phyloP scores from a whole-genome alignment of 805 yeast genomes.

The Yamadazyma tumulicola region DNA sequence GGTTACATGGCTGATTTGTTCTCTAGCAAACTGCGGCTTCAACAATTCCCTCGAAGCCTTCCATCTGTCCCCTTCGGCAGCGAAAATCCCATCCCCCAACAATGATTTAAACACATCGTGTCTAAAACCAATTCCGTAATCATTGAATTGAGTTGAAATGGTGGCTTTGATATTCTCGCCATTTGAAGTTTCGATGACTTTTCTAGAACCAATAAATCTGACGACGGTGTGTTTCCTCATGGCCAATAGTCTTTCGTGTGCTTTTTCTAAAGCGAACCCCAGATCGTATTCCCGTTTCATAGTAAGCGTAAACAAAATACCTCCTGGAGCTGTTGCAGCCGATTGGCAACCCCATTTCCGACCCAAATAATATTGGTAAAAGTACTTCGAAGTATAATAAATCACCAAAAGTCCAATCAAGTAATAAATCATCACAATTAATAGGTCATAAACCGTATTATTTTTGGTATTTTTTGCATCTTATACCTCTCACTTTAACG shows the following conservation, averaged over 20 bases:
- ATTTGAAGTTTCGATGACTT: constrained; percentile 25
- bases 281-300: constrained; percentile 2
- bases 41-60: constrained; percentile 35
- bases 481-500: no score
- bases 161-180: constrained; percentile 35
- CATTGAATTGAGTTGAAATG: constrained; percentile 36
- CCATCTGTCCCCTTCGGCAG: constrained; percentile 37
- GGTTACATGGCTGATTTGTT: constrained; percentile 31
- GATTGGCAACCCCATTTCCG: constrained; percentile 10
- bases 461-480: no score
- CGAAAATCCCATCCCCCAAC: constrained; percentile 37
- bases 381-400: no score
- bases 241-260: constrained; percentile 4
- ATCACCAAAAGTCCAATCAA: no score
- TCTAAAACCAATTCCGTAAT: constrained; percentile 30
- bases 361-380: no score
- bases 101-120: constrained; percentile 24
- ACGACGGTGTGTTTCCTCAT: constrained; percentile 4
- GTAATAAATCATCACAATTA: no score
- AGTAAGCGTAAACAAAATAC: constrained; percentile 3
- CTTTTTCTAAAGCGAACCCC: constrained; percentile 7
- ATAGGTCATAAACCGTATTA: no score
- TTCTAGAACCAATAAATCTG: not conserved
- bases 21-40: constrained; percentile 38
- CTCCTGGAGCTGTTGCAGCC: not conserved